A percentile compares a stretch with the other conserved stretches of the same genome.
Evolutionary conservation across 768 basidiomycete genomes (phyloP).

Genomic region (Leccinum longicurvipes): DNA sequence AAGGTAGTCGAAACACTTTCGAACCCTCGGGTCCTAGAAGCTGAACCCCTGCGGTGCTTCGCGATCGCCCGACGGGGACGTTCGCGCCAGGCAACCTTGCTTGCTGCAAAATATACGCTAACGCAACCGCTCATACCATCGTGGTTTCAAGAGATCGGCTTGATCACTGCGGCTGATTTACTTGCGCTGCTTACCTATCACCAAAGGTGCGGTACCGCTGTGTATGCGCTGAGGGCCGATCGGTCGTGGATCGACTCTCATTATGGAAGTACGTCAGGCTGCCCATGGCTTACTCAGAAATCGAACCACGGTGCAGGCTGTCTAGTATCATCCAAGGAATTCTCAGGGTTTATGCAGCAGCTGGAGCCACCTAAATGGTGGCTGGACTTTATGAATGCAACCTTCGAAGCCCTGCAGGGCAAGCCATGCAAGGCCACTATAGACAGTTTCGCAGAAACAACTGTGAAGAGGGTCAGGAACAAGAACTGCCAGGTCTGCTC

Average conservation of each 20-base stretch:
- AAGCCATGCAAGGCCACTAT: conserved; percentile 16
- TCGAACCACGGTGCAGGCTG: not conserved
- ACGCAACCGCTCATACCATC: conserved; percentile 18
- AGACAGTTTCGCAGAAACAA: not conserved
- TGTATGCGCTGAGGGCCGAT: conserved; percentile 1
- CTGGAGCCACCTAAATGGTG: conserved; percentile 17
- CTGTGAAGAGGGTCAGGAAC: not conserved
- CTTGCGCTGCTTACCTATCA: conserved; percentile 26
- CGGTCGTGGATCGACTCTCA: conserved; percentile 13
- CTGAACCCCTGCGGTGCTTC: conserved; percentile 29
- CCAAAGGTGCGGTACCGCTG: conserved; percentile 8
- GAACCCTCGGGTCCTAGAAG: conserved; percentile 14
- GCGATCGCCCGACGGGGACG: conserved; percentile 29
- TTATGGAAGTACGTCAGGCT: not conserved
- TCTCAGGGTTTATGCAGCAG: too few relatives aligned
- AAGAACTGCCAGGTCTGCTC: not conserved
- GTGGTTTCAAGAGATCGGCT: conserved; percentile 24
- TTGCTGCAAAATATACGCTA: conserved; percentile 31
- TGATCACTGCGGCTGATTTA: conserved; percentile 26
- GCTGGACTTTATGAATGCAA: conserved; percentile 17
- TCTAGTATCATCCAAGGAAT: not conserved
- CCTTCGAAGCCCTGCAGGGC: conserved; percentile 9
- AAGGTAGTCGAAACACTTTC: conserved; percentile 20
- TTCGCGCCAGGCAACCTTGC: conserved; percentile 19
- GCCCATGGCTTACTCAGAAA: not conserved